Percentiles rank a stretch among this genome's conserved stretches.
phyloP scores from a whole-genome alignment of 306 rosid species.

The Sicyos baderoa region DNA sequence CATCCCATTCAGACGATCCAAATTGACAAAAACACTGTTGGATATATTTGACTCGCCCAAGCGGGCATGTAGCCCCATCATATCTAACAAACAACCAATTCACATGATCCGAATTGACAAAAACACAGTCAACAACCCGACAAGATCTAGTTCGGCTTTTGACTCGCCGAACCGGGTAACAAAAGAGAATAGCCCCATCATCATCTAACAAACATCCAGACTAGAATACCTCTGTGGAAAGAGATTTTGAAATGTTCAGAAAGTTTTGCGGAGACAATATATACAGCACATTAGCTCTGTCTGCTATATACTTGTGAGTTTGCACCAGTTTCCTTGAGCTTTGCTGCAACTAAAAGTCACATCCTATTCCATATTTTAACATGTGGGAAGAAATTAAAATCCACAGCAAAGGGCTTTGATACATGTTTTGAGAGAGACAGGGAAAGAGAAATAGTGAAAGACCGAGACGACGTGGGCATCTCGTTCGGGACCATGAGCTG shows the following conservation, averaged over 20 bases:
- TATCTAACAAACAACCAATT: too few relatives aligned
- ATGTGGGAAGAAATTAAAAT: constrained; percentile 35
- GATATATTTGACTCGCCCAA: neutral
- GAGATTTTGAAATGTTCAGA: constrained; percentile 16
- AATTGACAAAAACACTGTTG: constrained; percentile 2
- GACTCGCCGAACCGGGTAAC: too few relatives aligned
- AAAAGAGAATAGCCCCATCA: neutral
- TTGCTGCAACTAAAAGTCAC: constrained; percentile 47
- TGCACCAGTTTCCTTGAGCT: constrained; percentile 30
- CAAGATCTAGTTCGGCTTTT: too few relatives aligned
- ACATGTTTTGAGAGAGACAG: constrained; percentile 24
- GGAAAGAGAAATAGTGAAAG: constrained; percentile 7
- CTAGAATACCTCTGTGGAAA: constrained; percentile 4
- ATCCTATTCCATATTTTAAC: constrained; percentile 38
- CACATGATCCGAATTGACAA: neutral
- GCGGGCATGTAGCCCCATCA: neutral
- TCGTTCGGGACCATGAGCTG: constrained; percentile 32
- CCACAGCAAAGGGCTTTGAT: constrained; percentile 38
- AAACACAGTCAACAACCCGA: neutral
- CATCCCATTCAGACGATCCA: neutral
- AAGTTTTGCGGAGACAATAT: constrained; percentile 18
- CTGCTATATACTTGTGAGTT: constrained; percentile 1
- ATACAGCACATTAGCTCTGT: constrained; percentile 17
- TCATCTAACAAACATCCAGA: neutral
- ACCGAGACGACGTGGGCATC: constrained; percentile 14